These are phyloP conservation scores for Penicillium expansum DNA, from an alignment of 2,329 filamentous ascomycete species.

Conservation along the genomic window DNA sequence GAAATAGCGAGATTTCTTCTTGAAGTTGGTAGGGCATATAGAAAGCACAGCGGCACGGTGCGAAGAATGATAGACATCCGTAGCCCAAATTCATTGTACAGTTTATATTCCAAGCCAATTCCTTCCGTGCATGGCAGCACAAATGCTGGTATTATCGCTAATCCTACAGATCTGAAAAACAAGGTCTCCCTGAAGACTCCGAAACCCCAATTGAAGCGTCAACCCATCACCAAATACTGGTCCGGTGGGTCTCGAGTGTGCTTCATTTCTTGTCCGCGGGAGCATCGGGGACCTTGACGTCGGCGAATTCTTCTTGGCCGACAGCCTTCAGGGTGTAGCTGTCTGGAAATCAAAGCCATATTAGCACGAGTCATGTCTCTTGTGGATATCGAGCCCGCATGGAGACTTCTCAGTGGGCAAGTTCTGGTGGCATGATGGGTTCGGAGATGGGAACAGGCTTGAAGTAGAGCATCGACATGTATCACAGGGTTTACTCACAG, in stretches of 20 bases:
- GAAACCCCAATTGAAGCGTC: slow-evolving; percentile 13
- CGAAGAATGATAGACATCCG: slow-evolving; percentile 11
- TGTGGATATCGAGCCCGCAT: not conserved
- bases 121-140: slow-evolving; percentile 18
- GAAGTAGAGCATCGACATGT: not conserved
- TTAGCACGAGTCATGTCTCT: slow-evolving; percentile 3
- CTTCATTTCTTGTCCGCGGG: slow-evolving; percentile 45
- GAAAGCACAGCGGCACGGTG: not conserved
- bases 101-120: slow-evolving; percentile 10
- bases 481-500: slow-evolving; percentile 60
- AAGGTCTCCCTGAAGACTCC: slow-evolving; percentile 23
- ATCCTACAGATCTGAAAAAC: slow-evolving; percentile 15
- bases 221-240: slow-evolving; percentile 2
- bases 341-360: slow-evolving; percentile 47
- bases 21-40: not conserved
- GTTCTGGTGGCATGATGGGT: slow-evolving; percentile 7
- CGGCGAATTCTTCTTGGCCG: slow-evolving; percentile 94
- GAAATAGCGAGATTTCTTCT: not conserved
- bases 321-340: slow-evolving; percentile 75
- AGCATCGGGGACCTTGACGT: slow-evolving; percentile 82
- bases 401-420: not conserved
- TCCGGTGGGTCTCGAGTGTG: not conserved
- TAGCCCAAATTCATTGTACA: slow-evolving; percentile 14
- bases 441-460: not conserved
- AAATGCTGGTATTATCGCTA: slow-evolving; percentile 15